Percentiles rank a stretch among this genome's conserved stretches.
Evolutionary conservation across 78 protist genomes (phyloP).

Genomic region (Dictyostelium capitatum): DNA sequence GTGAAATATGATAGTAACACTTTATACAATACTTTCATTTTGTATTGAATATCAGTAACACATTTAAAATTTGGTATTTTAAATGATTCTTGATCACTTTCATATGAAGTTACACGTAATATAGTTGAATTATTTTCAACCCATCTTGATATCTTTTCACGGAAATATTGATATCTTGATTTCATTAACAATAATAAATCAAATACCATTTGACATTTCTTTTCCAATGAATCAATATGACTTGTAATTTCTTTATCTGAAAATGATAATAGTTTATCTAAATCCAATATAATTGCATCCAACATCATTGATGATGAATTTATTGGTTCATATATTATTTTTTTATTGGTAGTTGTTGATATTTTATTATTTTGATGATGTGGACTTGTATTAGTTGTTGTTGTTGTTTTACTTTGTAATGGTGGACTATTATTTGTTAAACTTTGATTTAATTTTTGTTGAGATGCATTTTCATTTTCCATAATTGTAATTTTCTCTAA

Average conservation of each 20-base stretch:
- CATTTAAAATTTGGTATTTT: background rate
- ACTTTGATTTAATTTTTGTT: constrained; percentile 8
- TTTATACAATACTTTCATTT: background rate
- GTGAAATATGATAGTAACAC: background rate
- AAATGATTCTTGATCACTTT: background rate
- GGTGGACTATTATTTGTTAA: background rate
- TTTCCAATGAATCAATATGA: background rate
- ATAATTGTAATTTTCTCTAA: background rate
- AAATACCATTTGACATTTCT: background rate
- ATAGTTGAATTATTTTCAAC: background rate
- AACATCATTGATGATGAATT: background rate
- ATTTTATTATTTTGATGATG: background rate
- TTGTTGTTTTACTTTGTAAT: background rate
- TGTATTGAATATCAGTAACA: background rate
- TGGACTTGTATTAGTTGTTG: background rate
- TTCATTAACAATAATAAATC: background rate
- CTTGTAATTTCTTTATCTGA: background rate
- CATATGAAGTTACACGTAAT: constrained; percentile 3
- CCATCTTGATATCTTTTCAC: constrained; percentile 3
- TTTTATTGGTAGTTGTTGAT: background rate
- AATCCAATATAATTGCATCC: constrained; percentile 1
- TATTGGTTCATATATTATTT: constrained; percentile 10
- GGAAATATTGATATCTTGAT: background rate
- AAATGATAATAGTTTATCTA: background rate
- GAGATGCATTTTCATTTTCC: background rate